A percentile compares a stretch with the other conserved stretches of the same genome.
Conservation (phyloP, 495 filamentous ascomycete genomes). For the Aspergillus egyptiacus region DNA sequence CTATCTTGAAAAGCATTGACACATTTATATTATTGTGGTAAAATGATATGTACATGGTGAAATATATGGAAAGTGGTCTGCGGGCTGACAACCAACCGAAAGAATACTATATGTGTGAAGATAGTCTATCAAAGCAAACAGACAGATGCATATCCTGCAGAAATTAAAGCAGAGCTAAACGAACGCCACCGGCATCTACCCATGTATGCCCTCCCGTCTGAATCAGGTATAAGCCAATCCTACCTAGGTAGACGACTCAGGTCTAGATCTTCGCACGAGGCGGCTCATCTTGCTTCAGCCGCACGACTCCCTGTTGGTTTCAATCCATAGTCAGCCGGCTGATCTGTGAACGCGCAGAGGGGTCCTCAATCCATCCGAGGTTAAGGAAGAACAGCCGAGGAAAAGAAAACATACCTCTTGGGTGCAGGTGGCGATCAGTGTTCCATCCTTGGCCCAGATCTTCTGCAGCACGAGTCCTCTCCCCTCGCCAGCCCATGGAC, state of each 20-base stretch:
- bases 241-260: no score
- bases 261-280: slow-evolving; percentile 37
- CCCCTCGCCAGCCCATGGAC: slow-evolving; percentile 89
- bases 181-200: no score
- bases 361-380: neutral
- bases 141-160: neutral
- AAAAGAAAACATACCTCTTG: slow-evolving; percentile 35
- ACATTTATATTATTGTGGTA: neutral
- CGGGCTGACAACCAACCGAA: neutral
- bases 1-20: slow-evolving; percentile 1
- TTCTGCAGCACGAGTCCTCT: slow-evolving; percentile 80
- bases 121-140: neutral
- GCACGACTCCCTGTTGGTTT: slow-evolving; percentile 36
- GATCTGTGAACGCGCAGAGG: neutral
- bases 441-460: slow-evolving; percentile 80
- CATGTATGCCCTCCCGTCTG: no score
- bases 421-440: slow-evolving; percentile 62
- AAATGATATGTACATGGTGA: slow-evolving; percentile 7
- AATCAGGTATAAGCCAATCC: no score
- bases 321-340: slow-evolving; percentile 10
- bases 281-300: slow-evolving; percentile 40
- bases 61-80: neutral
- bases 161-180: neutral
- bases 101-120: no score
- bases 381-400: slow-evolving; percentile 2